Evolutionary conservation across 2,329 filamentous ascomycete genomes (phyloP).

Genomic region (Blumeriella jaapii): DNA sequence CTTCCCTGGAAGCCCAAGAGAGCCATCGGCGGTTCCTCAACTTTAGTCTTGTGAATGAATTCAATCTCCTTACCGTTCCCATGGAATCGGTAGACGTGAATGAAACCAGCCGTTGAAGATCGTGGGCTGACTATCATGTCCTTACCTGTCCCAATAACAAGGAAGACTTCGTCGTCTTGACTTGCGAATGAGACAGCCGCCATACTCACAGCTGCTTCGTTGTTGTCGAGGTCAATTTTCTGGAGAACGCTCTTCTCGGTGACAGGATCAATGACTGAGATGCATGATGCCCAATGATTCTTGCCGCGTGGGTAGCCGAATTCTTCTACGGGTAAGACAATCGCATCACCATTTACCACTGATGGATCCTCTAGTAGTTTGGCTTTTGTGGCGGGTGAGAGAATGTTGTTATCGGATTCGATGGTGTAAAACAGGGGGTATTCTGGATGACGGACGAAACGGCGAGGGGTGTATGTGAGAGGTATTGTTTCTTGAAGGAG

Average conservation of each 20-base stretch:
- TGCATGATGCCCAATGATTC: constrained; percentile 90
- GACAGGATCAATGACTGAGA: constrained; percentile 80
- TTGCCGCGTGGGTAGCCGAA: constrained; percentile 81
- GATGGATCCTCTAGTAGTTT: constrained; percentile 62
- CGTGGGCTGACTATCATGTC: constrained; percentile 73
- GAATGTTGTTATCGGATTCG: constrained; percentile 83
- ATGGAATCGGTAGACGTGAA: constrained; percentile 85
- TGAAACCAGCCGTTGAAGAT: constrained; percentile 66
- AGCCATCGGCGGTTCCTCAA: constrained; percentile 83
- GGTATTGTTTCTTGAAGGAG: constrained; percentile 78
- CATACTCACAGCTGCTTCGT: constrained; percentile 83
- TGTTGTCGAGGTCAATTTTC: constrained; percentile 73
- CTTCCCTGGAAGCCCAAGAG: constrained; percentile 87
- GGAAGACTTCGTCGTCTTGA: constrained; percentile 77
- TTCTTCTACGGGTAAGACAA: constrained; percentile 61
- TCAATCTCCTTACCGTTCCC: constrained; percentile 81
- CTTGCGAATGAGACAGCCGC: constrained; percentile 77
- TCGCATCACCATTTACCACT: constrained; percentile 60
- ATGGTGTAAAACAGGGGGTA: constrained; percentile 87
- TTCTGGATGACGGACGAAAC: constrained; percentile 78
- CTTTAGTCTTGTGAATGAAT: constrained; percentile 92
- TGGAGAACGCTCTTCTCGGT: constrained; percentile 62
- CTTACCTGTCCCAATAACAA: constrained; percentile 91
- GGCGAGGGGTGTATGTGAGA: constrained; percentile 80
- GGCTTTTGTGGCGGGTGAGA: constrained; percentile 67